A percentile compares a stretch with the other conserved stretches of the same genome.
These are phyloP conservation scores for Pyricularia sp. DNA, from an alignment of 2,329 filamentous ascomycete species.

Conservation along the genomic window DNA sequence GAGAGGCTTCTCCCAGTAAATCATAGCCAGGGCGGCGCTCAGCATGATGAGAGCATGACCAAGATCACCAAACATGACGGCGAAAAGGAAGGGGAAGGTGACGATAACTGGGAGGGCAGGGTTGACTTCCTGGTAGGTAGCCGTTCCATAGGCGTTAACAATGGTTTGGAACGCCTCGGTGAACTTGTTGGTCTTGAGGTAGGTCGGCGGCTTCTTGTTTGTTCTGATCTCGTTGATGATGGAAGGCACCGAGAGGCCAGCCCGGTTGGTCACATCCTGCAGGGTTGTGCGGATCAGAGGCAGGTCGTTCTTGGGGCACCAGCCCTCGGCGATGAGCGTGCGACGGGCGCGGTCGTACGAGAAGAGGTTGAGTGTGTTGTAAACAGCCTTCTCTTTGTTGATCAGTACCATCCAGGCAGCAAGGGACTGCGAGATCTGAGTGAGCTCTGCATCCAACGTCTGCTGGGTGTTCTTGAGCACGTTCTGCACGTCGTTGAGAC, in stretches of 20 bases:
- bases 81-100: conserved; percentile 98
- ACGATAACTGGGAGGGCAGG: conserved; percentile 91
- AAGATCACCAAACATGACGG: conserved; percentile 99
- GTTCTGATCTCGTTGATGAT: conserved; percentile 98
- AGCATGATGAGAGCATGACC: conserved; percentile 91
- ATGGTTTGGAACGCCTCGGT: conserved; percentile 98
- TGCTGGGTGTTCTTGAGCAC: conserved; percentile 92
- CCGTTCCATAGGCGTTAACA: conserved; percentile 95
- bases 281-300: conserved; percentile 84
- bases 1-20: conserved; percentile 88
- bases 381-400: conserved; percentile 97
- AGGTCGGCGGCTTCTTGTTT: conserved; percentile 95
- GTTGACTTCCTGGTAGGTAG: conserved; percentile 96
- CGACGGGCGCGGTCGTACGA: conserved; percentile 94
- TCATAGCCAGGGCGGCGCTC: conserved; percentile 77
- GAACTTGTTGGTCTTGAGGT: conserved; percentile 97
- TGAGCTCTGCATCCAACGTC: conserved; percentile 85
- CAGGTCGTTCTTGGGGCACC: conserved; percentile 89
- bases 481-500: conserved; percentile 81
- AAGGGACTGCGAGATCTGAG: conserved; percentile 84
- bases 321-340: conserved; percentile 94
- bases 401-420: conserved; percentile 97
- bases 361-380: conserved; percentile 89
- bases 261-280: conserved; percentile 92
- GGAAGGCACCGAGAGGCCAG: conserved; percentile 91